A percentile compares a stretch with the other conserved stretches of the same genome.
Evolutionary conservation across 192 early-diverging fungal species (phyloP).

Genomic region (Backusella luteola): DNA sequence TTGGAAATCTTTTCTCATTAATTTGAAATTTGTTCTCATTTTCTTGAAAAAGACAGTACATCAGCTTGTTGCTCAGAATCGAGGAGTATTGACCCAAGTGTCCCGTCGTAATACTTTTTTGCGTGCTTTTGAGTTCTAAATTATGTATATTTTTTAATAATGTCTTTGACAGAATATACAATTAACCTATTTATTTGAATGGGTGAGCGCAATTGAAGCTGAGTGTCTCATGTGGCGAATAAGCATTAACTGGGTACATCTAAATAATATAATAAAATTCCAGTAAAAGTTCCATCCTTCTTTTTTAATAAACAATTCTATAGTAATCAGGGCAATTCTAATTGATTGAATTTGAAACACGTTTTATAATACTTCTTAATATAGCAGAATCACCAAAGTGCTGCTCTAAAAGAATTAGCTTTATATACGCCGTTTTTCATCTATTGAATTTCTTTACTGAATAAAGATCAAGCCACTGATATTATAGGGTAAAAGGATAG

Average conservation of each 20-base stretch:
- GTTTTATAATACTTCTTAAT: background rate
- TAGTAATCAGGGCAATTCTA: background rate
- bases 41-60: too few species aligned
- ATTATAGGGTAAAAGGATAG: too few species aligned
- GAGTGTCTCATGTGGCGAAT: background rate
- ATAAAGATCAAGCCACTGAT: too few species aligned
- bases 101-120: background rate
- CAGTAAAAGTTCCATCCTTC: background rate
- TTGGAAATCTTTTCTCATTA: too few species aligned
- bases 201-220: background rate
- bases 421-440: too few species aligned
- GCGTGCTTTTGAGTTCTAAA: too few species aligned
- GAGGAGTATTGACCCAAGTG: background rate
- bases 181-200: background rate
- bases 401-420: too few species aligned
- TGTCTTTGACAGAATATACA: too few species aligned
- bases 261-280: background rate
- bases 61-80: background rate
- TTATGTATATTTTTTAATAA: too few species aligned
- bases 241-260: background rate
- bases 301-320: conserved; percentile 1
- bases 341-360: background rate
- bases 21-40: too few species aligned
- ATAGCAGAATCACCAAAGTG: background rate
- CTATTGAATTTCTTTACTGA: too few species aligned